Percentiles rank a stretch among this genome's conserved stretches.
phyloP scores from a whole-genome alignment of 176 grass and related monocot genomes.

The Cymbopogon citratus region DNA sequence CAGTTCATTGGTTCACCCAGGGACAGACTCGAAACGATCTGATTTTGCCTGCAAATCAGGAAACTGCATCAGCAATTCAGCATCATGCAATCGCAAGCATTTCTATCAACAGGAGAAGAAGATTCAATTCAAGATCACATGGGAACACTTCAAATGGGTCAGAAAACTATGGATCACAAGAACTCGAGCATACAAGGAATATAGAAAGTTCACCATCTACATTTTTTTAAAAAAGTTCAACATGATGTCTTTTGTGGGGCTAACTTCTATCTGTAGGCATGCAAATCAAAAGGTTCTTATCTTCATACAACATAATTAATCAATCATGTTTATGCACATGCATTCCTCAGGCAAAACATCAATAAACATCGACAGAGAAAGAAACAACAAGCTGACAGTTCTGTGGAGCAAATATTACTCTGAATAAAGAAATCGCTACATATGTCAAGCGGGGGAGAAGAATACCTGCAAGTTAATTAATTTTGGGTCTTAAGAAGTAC shows the following conservation, averaged over 20 bases:
- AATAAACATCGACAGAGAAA: background rate
- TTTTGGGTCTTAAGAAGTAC: conserved; percentile 74
- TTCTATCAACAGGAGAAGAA: background rate
- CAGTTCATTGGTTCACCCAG: background rate
- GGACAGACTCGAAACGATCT: background rate
- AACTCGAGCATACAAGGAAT: background rate
- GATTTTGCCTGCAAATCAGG: conserved; percentile 17
- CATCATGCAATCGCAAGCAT: background rate
- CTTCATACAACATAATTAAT: background rate
- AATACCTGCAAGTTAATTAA: conserved; percentile 46
- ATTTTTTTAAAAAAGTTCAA: too few species aligned
- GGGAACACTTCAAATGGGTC: background rate
- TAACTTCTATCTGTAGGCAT: background rate
- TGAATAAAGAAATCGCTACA: background rate
- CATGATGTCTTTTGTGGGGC: background rate
- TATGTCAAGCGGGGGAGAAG: background rate
- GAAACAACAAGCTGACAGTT: background rate
- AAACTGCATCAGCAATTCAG: background rate
- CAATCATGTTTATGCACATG: background rate
- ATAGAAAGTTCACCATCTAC: background rate
- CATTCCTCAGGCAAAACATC: background rate
- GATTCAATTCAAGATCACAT: background rate
- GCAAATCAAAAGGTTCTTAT: background rate
- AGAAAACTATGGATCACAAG: background rate
- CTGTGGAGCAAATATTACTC: background rate